A percentile compares a stretch with the other conserved stretches of the same genome.
These are phyloP conservation scores for Ogataea pignaliae DNA, from an alignment of 805 yeast genomes.

Conservation along the genomic window DNA sequence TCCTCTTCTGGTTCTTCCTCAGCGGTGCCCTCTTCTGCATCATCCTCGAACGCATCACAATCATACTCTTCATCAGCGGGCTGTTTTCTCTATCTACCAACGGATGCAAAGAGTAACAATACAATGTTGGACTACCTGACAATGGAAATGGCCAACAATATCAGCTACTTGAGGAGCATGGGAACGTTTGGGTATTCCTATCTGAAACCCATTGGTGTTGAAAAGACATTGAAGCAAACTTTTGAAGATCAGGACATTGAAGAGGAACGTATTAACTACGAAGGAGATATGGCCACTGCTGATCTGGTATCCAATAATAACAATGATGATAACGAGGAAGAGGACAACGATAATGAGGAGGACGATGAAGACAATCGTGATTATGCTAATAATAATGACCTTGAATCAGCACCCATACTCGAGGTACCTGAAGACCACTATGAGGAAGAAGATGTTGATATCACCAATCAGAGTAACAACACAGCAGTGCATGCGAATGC, in stretches of 20 bases:
- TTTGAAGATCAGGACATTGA: constrained; percentile 18
- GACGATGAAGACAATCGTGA: constrained; percentile 19
- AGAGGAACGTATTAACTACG: constrained; percentile 17
- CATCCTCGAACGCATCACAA: constrained; percentile 5
- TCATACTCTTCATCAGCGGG: constrained; percentile 14
- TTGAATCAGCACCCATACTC: neutral
- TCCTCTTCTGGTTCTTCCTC: constrained; percentile 14
- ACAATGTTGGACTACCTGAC: constrained; percentile 18
- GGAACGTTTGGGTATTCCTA: constrained; percentile 43
- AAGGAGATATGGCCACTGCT: constrained; percentile 13
- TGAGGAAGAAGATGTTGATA: constrained; percentile 1
- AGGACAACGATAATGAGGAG: constrained; percentile 20
- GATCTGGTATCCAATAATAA: neutral
- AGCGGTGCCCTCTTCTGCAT: constrained; percentile 17
- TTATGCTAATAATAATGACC: constrained; percentile 5
- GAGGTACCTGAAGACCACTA: neutral
- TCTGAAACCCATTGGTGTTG: constrained; percentile 56
- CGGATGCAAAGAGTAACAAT: constrained; percentile 9
- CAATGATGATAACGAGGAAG: constrained; percentile 8
- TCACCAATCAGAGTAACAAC: neutral
- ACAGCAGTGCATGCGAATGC: neutral
- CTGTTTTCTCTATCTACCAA: constrained; percentile 19
- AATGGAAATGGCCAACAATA: constrained; percentile 18
- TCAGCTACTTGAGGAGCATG: constrained; percentile 28
- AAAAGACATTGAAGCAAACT: constrained; percentile 45